Evolutionary conservation across 768 basidiomycete species (phyloP), one percentile per base, ranked within the genome.

Genomic region (Candolleomyces aberdarensis): DNA sequence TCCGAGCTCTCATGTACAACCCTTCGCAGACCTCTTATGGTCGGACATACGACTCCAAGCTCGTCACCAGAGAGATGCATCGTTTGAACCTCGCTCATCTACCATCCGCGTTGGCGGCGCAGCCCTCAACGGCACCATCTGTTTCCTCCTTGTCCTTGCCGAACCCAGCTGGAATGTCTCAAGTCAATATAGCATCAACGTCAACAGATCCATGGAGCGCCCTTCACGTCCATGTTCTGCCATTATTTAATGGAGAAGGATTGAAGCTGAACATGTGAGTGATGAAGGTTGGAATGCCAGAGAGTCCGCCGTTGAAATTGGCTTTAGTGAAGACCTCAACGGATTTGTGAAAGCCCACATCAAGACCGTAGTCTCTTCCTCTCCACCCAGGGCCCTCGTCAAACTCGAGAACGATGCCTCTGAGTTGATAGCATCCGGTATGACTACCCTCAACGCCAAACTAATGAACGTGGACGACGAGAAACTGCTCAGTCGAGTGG

Each of bases 361-460:
- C 62, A 82, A 85, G 59, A 76, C 84, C 8, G 86, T 88, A 6
- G 81, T 94, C 3, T 85, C 92, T 22, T 83, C 86, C 5, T 82
- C 86, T 0, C 92, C 92, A 0, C 83, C 89, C 3, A 88, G 84
- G 62, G 89, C 93, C 5, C 74, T 97, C 44, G 75, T 83, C 0
- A 84, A 85, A 8, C 82, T 98, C 11, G 90, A 92, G 59, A 76
- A 82, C 57, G 94, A 96, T 72, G 85, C 94, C 0, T 80, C 85
- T 19, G 94, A 95, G 62, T 80, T 98, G 51, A 90, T 96, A 57
- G 85, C 85, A 0, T 82, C 86, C 1, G 95, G 95, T 11, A 98
- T 96, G 93, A 84, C 94, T 56, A 98, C 94, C 2, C 80, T 98
- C 26, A 94, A 92, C 65, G 86, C 93, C 0, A 95, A 92, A 67